These are phyloP conservation scores for Coemansia sp. DNA, from an alignment of 192 early-diverging fungal species.

Conservation along the genomic window DNA sequence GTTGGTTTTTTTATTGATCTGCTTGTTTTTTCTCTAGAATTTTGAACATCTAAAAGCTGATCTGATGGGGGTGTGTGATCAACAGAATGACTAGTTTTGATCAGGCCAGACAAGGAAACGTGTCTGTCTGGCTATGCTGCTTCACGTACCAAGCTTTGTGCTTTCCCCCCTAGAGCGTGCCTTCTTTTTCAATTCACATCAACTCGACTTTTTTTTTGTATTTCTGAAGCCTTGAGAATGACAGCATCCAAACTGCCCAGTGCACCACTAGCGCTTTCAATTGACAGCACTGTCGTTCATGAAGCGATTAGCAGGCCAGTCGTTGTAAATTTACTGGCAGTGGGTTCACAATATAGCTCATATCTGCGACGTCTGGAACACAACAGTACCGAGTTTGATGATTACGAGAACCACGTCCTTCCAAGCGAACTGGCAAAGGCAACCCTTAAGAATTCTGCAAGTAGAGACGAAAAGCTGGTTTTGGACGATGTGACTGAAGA, in stretches of 20 bases:
- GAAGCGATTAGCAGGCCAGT: slow-evolving; percentile 10
- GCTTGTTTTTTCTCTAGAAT: too few relatives aligned
- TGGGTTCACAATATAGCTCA: slow-evolving; percentile 45
- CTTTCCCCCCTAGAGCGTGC: too few relatives aligned
- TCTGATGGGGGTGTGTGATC: too few relatives aligned
- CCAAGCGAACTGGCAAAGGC: slow-evolving; percentile 49
- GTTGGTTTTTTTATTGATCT: too few relatives aligned
- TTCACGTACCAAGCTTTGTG: too few relatives aligned
- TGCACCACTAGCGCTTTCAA: slow-evolving; percentile 2
- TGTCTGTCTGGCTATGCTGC: too few relatives aligned
- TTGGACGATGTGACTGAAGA: slow-evolving; percentile 63
- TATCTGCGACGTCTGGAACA: slow-evolving; percentile 48
- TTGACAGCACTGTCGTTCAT: slow-evolving; percentile 3
- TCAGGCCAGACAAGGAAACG: too few relatives aligned
- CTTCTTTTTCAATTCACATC: neutral
- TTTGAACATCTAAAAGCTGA: too few relatives aligned
- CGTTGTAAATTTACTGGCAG: slow-evolving; percentile 36
- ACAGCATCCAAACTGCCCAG: neutral
- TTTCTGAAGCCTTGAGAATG: slow-evolving; percentile 1
- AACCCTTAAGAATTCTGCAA: slow-evolving; percentile 41
- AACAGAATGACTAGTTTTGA: too few relatives aligned
- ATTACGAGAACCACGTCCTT: slow-evolving; percentile 48
- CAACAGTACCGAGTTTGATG: slow-evolving; percentile 55
- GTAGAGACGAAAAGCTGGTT: slow-evolving; percentile 45
- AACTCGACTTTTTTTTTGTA: neutral